These are phyloP conservation scores for Dissophora ornata DNA, from an alignment of 192 early-diverging fungal species.

Conservation along the genomic window DNA sequence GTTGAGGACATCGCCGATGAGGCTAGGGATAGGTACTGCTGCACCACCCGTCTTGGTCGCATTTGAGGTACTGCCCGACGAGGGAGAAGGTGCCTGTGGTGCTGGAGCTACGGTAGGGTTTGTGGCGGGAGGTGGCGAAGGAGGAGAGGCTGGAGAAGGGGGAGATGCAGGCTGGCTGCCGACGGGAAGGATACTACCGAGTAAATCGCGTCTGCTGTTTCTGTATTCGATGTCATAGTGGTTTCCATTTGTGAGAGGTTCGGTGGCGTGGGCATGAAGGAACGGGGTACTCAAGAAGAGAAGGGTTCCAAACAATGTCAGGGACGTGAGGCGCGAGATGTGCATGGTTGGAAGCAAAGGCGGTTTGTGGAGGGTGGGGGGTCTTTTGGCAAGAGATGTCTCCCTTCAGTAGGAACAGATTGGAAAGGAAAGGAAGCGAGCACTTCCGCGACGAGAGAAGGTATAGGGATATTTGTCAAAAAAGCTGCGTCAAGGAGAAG, in stretches of 20 bases:
- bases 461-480: too few species aligned
- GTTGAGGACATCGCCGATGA: slow-evolving; percentile 10
- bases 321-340: background rate
- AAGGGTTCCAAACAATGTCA: background rate
- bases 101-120: background rate
- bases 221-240: too few species aligned
- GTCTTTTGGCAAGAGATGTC: too few species aligned
- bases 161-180: background rate
- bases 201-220: slow-evolving; percentile 3
- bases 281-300: background rate
- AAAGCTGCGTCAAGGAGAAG: too few species aligned
- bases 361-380: too few species aligned
- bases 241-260: background rate
- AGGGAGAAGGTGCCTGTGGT: background rate
- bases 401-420: too few species aligned
- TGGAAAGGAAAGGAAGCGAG: too few species aligned
- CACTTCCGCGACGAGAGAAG: too few species aligned
- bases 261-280: background rate
- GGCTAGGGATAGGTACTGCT: background rate
- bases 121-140: background rate
- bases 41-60: background rate
- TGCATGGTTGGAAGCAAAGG: background rate
- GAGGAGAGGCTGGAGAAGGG: background rate
- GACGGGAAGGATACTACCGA: slow-evolving; percentile 1
- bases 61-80: background rate